phyloP scores from a whole-genome alignment of 352 stramenopile species.

The Pythium coloratum region DNA sequence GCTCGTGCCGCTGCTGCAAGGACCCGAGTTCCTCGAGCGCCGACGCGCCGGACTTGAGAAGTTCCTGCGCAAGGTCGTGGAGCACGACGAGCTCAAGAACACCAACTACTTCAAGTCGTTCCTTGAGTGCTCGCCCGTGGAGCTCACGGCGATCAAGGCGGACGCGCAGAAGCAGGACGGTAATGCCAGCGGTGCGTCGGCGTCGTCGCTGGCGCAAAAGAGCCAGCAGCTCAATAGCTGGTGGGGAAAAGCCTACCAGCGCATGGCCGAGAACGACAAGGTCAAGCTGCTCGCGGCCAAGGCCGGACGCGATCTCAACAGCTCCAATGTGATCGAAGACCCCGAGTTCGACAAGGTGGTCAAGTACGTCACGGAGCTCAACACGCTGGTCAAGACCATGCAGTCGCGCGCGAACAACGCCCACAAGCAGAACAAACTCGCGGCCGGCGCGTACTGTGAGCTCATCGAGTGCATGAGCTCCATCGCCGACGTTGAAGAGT shows the following conservation, averaged over 20 bases:
- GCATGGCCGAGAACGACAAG: constrained; percentile 77
- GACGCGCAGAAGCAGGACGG: constrained; percentile 28
- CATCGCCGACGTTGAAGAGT: constrained; percentile 68
- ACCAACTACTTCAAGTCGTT: constrained; percentile 72
- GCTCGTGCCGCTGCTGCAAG: constrained; percentile 72
- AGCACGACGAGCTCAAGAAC: constrained; percentile 74
- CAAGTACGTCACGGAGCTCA: constrained; percentile 67
- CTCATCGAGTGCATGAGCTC: constrained; percentile 75
- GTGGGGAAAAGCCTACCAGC: constrained; percentile 84
- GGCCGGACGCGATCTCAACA: constrained; percentile 43
- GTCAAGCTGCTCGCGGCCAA: constrained; percentile 64
- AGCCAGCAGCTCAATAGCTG: constrained; percentile 75
- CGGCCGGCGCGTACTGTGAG: constrained; percentile 77
- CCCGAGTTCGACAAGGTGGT: constrained; percentile 61
- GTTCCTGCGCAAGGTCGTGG: constrained; percentile 76
- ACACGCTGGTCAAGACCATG: constrained; percentile 58
- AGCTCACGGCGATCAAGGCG: constrained; percentile 70
- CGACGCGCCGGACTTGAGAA: constrained; percentile 72
- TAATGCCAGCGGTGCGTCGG: neutral
- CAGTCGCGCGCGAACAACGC: constrained; percentile 61
- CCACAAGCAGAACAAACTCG: constrained; percentile 69
- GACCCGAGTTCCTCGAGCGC: constrained; percentile 79
- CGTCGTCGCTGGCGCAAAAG: constrained; percentile 44
- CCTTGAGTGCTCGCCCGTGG: constrained; percentile 71
- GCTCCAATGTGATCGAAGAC: constrained; percentile 59